Percentiles rank a stretch among this genome's conserved stretches.
These are phyloP conservation scores for Singerocomus inundabilis DNA, from an alignment of 1,284 basidiomycete genomes.

Conservation along the genomic window DNA sequence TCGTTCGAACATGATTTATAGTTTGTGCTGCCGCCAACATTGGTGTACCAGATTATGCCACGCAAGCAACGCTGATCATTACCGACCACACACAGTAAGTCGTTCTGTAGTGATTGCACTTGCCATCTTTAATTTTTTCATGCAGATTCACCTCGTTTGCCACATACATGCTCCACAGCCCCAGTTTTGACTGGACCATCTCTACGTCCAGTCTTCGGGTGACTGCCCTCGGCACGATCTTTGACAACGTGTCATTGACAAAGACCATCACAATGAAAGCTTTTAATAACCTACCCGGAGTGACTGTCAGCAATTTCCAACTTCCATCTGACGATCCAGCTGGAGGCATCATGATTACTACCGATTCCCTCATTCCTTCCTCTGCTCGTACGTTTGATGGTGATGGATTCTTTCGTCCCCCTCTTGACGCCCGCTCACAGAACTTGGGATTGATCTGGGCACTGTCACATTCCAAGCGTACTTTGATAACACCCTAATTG, in stretches of 20 bases:
- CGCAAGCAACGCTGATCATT: slow-evolving; percentile 53
- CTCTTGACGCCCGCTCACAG: slow-evolving; percentile 30
- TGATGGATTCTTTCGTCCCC: background rate
- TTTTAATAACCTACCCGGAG: slow-evolving; percentile 68
- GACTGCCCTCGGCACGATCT: slow-evolving; percentile 67
- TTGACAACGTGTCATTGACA: slow-evolving; percentile 61
- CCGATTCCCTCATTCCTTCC: slow-evolving; percentile 67
- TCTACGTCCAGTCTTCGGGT: slow-evolving; percentile 62
- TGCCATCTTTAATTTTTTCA: background rate
- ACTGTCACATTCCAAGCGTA: slow-evolving; percentile 64
- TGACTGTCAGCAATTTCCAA: slow-evolving; percentile 69
- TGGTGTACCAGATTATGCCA: slow-evolving; percentile 64
- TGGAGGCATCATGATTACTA: slow-evolving; percentile 70
- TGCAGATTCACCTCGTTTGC: slow-evolving; percentile 67
- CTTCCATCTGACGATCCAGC: slow-evolving; percentile 62
- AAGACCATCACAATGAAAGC: slow-evolving; percentile 70
- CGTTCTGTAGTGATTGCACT: background rate
- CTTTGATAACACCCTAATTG: slow-evolving; percentile 52
- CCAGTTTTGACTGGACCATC: slow-evolving; percentile 70
- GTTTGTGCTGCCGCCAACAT: slow-evolving; percentile 70
- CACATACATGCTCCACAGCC: slow-evolving; percentile 64
- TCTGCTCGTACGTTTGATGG: slow-evolving; percentile 51
- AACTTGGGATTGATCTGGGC: slow-evolving; percentile 73
- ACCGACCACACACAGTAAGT: slow-evolving; percentile 49
- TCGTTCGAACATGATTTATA: slow-evolving; percentile 18